Base-by-base conservation (phyloP, 192 early-diverging fungal genomes). In the Entomortierella beljakovae region DNA sequence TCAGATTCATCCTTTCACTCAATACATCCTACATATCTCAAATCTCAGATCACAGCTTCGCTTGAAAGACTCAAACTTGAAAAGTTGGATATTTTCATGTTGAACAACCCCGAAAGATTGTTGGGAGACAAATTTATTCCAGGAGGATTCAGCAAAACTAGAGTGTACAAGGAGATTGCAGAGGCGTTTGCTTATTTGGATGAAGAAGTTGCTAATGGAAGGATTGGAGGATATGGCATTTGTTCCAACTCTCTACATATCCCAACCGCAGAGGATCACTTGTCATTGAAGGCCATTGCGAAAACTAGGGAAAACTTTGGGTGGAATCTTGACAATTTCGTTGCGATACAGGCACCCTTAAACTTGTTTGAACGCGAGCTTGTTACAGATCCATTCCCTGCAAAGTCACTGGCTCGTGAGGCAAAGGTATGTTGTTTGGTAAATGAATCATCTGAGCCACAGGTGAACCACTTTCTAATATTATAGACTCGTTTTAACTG, bases 101-200 rank as follows among this genome's bases (percentile, higher is more conserved):
- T 94, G 33, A 93, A 94, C 81, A 85, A 86, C 61, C 93, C 93
- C 18, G 93, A 94, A 70, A 70, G 93, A 9, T 83, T 94, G 85
- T 16, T 93, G 15, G 73, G 82, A n/a, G 89, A 84, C 10, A 82
- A 57, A 0, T 37, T 37, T 28, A 2, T 43, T 26, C 61, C 61
- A 0, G 71, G 61, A 13, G 57, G 66, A 10, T 69, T 32, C 25
- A 58, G 62, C 23, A 79, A 79, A 29, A 40, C 55, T 6, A 51
- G 59, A 65, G 70, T 93, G 8, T 92, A 90, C 75, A 85, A 90
- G 46, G 77, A 88, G 23, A 84, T 95, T 48, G 80, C 69, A 43
- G 58, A 54, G 11, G 89, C 89, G 10, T 88, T 89, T 58, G 32
- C 58, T n/a, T 90, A 88, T 60, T 66, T 95, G 33, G 90, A 93